These are phyloP conservation scores for Nakazawaea pomicola DNA, from an alignment of 805 yeast species.

Conservation along the genomic window DNA sequence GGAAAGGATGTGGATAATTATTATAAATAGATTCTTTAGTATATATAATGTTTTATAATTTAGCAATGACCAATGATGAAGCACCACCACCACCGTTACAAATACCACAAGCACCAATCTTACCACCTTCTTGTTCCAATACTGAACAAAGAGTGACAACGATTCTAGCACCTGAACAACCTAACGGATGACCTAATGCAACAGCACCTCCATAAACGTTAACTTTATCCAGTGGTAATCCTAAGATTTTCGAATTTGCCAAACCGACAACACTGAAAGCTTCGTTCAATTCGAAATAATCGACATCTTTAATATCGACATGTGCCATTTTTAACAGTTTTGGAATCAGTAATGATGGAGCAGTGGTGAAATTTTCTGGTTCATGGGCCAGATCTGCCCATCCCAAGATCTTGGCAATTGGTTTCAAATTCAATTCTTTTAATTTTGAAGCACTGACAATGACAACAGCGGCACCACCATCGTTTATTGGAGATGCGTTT, in stretches of 20 bases:
- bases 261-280: slow-evolving; percentile 96
- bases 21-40: too few relatives aligned
- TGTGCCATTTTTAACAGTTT: slow-evolving; percentile 90
- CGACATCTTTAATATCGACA: slow-evolving; percentile 60
- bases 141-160: slow-evolving; percentile 82
- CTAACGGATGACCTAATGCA: slow-evolving; percentile 92
- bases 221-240: slow-evolving; percentile 59
- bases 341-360: slow-evolving; percentile 93
- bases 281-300: slow-evolving; percentile 93
- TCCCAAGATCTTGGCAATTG: slow-evolving; percentile 82
- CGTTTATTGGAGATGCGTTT: slow-evolving; percentile 93
- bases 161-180: slow-evolving; percentile 94
- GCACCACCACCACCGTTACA: slow-evolving; percentile 99
- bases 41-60: slow-evolving; percentile 14
- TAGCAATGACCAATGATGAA: slow-evolving; percentile 84
- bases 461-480: slow-evolving; percentile 95
- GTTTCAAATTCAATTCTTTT: slow-evolving; percentile 80
- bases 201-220: slow-evolving; percentile 96
- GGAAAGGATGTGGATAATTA: neutral
- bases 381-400: slow-evolving; percentile 99
- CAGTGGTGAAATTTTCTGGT: slow-evolving; percentile 93
- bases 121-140: slow-evolving; percentile 78
- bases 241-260: slow-evolving; percentile 74
- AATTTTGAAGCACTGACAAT: slow-evolving; percentile 82
- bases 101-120: slow-evolving; percentile 90